Base-by-base conservation (phyloP, 1,284 basidiomycete species). In the Lentinus polychrous region DNA sequence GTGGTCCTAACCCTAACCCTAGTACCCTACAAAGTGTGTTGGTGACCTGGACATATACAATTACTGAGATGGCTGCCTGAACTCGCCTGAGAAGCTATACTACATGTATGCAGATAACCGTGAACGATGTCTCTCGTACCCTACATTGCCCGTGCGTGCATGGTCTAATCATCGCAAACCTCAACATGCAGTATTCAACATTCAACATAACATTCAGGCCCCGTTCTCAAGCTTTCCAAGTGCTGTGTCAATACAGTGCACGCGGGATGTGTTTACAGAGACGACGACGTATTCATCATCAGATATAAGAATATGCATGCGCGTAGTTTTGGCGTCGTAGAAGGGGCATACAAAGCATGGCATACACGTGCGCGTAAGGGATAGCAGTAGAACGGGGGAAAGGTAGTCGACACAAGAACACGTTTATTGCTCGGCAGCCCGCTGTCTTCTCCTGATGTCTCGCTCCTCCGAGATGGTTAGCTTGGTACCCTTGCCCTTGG, bases 401-500 rank as follows among this genome's bases (percentile, higher is more conserved):
- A 57, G 45, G 57, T 53, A 55, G 55, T 54, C 55, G 65, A 66
- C 64, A 59, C 57, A 52, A 53, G 54, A 56, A 52, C 17, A 50
- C 59, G 53, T 59, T 57, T 62, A 63, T 56, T 62, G 60, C 66
- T 84, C 83, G 50, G 79, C 71, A 50, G 80, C 75, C 48, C 78
- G 76, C 61, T 76, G 79, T 72, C 79, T 86, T 76, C 86, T 83
- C 76, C 78, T 79, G 60, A 79, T 71, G 69, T 91, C 88, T 57
- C 89, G 76, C 75, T 91, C 88, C 76, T 91, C 88, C 12, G 89
- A 79, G 61, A 91, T 91, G 50, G 87, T 89, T 57, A 96, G 86
- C 74, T 94, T 94, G 67, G 86, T 87, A 75, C 95, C 96, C 81
- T 96, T 96, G 74, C 95, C 95, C 77, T 92, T 94, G 62, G 95